Conservation (phyloP, 129 eudicot species). For the Lactuca saligna region DNA sequence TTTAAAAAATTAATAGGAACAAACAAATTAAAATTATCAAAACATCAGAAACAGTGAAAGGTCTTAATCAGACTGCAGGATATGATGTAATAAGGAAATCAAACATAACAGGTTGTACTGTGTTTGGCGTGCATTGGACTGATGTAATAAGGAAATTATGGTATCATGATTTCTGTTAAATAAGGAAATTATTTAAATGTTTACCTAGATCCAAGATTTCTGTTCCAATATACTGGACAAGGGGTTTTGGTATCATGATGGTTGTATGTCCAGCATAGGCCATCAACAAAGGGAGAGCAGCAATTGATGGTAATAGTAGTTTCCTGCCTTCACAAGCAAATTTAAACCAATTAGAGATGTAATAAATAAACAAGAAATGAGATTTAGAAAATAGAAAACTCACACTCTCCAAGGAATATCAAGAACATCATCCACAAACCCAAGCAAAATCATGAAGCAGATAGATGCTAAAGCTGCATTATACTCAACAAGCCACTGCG, state of each 20-base stretch:
- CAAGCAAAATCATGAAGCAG: conserved; percentile 95
- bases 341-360: conserved; percentile 15
- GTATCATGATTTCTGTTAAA: no score
- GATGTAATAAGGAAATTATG: not conserved
- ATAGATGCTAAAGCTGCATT: conserved; percentile 98
- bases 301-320: conserved; percentile 79
- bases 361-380: conserved; percentile 1
- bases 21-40: conserved; percentile 13
- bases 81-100: no score
- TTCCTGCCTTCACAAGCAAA: conserved; percentile 66
- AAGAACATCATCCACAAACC: conserved; percentile 94
- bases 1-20: not conserved
- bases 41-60: conserved; percentile 10
- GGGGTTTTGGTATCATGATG: conserved; percentile 91
- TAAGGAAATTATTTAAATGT: not conserved
- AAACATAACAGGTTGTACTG: not conserved
- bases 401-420: conserved; percentile 99
- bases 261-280: conserved; percentile 99
- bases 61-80: conserved; percentile 12
- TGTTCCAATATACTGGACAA: conserved; percentile 68
- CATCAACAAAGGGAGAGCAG: conserved; percentile 97
- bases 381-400: conserved; percentile 34
- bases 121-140: not conserved
- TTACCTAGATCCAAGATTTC: conserved; percentile 86
- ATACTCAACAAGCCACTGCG: conserved; percentile 99